These are phyloP conservation scores for Phoma sp. DNA, from an alignment of 2,329 filamentous ascomycete genomes.

Conservation along the genomic window DNA sequence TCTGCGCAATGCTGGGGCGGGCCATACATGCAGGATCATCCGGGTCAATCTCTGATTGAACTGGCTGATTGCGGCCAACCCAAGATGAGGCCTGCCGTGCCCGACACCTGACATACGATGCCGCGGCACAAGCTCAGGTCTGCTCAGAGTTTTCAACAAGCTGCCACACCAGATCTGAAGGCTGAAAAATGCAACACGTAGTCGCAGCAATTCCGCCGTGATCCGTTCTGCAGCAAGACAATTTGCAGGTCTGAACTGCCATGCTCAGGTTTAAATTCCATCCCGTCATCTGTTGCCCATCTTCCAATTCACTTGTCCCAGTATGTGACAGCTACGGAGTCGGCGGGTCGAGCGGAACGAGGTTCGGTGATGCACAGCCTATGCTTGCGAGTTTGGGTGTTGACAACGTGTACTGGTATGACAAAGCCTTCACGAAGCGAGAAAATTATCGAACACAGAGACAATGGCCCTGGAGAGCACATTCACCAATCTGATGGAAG, in stretches of 20 bases:
- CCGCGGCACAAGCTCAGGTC: not conserved
- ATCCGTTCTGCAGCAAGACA: not conserved
- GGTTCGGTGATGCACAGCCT: constrained; percentile 1
- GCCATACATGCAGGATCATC: not conserved
- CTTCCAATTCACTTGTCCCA: not conserved
- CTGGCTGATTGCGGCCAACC: constrained; percentile 9
- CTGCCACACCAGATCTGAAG: not conserved
- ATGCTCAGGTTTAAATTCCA: not conserved
- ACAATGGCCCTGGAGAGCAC: not conserved
- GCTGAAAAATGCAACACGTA: not conserved
- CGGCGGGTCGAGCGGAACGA: not conserved
- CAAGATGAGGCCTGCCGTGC: not conserved
- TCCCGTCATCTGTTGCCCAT: not conserved
- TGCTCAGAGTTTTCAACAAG: constrained; percentile 2
- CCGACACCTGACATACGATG: not conserved
- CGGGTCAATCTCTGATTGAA: not conserved
- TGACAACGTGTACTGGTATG: not conserved
- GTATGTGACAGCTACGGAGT: not conserved
- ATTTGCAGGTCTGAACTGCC: not conserved
- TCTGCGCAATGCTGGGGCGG: not conserved
- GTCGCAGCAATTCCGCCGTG: not conserved
- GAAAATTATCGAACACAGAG: not conserved
- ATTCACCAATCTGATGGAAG: constrained; percentile 10
- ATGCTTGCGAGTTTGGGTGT: not conserved
- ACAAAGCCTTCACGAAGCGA: not conserved